Evolutionary conservation across 1,284 basidiomycete species (phyloP).

Genomic region (Vanrija sp.): DNA sequence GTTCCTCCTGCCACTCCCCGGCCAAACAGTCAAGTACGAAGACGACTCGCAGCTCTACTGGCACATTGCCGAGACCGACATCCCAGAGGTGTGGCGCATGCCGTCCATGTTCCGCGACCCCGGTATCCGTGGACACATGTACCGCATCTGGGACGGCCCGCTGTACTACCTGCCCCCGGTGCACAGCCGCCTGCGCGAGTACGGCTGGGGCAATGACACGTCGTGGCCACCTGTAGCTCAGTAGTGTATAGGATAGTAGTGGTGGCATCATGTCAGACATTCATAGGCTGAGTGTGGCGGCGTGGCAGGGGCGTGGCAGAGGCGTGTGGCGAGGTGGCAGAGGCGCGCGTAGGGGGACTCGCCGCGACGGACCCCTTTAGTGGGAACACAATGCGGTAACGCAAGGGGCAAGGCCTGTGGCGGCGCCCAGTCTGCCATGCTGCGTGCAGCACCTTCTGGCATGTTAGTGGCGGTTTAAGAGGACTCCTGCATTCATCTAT

Average conservation of each 20-base stretch:
- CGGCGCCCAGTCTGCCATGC: too few species aligned
- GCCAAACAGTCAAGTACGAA: slow-evolving; percentile 58
- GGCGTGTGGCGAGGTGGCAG: too few species aligned
- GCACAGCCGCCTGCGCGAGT: slow-evolving; percentile 27
- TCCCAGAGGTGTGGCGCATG: slow-evolving; percentile 55
- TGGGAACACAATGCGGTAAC: too few species aligned
- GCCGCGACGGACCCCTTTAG: too few species aligned
- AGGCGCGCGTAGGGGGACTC: too few species aligned
- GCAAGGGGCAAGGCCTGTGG: too few species aligned
- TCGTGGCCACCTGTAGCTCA: slow-evolving; percentile 5
- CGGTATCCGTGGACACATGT: slow-evolving; percentile 25
- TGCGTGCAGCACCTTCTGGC: too few species aligned
- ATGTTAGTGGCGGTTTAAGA: too few species aligned
- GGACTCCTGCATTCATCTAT: too few species aligned
- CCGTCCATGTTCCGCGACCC: slow-evolving; percentile 40
- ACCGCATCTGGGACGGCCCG: slow-evolving; percentile 41
- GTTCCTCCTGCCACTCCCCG: slow-evolving; percentile 67
- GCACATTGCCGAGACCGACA: slow-evolving; percentile 61
- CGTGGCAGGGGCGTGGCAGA: too few species aligned
- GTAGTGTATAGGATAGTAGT: too few species aligned
- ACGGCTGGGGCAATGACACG: slow-evolving; percentile 25
- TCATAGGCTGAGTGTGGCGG: too few species aligned
- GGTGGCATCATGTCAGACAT: neutral
- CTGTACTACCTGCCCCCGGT: slow-evolving; percentile 47
- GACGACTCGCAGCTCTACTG: slow-evolving; percentile 62